Evolutionary conservation across 164 flowering plant species (phyloP), one percentile per base, ranked within the genome.

Genomic region (Aristolochia californica): DNA sequence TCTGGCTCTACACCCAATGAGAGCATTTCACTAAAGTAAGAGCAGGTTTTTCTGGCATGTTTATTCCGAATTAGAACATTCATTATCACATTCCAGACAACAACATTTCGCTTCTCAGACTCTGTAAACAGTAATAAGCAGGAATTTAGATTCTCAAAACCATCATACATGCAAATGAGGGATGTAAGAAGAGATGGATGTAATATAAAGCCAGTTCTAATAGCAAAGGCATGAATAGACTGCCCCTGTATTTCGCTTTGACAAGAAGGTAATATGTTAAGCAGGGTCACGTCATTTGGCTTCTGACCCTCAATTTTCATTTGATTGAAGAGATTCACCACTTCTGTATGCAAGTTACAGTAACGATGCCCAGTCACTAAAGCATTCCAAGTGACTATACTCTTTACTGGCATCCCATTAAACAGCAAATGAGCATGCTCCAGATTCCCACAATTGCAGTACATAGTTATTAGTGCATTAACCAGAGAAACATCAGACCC

Each of bases 391-490:
- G 87, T 78, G 21, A 78, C 72, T 61, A 82, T 34, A 34, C 61
- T 59, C 63, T 70, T 74, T 26, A 62, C 49, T 16, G 70, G 68
- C 80, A 82, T 77, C 24, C 34, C 57, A 9, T 76, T 73, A 57
- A 84, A 79, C 24, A 82, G 71, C 14, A 59, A 53, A n/a, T 25
- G 58, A 3, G 76, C 82, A 44, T 76, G 60, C 56, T 66, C 66
- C 48, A 77, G 53, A 56, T 77, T 67, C 24, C 75, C 80, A 53
- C 80, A 80, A 53, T 73, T 77, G 38, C 57, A 51, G 63, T 81
- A 82, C 87, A 82, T 82, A 61, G 71, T 75, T 43, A 82, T 70
- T 40, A 84, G 78, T 54, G 83, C 78, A 72, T 84, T 84, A 3
- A 60, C 59, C 28, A 81, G 68, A 34, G 74, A 70, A 63, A 72